Evolutionary conservation across 208 protist species (phyloP).

Genomic region (Trypanosoma caninum): DNA sequence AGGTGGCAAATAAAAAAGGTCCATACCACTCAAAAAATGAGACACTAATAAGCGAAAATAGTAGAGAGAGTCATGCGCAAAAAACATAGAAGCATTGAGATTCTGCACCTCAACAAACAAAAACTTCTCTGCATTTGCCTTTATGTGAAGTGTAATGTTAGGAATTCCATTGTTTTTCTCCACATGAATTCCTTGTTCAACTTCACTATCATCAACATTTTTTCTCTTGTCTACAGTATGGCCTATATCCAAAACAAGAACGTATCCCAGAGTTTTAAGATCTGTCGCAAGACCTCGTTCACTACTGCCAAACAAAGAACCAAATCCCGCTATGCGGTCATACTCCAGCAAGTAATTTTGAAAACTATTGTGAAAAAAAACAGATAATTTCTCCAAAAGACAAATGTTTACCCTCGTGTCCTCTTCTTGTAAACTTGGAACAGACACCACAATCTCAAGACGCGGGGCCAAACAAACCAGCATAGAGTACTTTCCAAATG

Average conservation of each 20-base stretch:
- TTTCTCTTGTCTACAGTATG: background rate
- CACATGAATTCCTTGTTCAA: background rate
- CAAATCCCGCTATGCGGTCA: slow-evolving; percentile 10
- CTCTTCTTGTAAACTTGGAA: slow-evolving; percentile 21
- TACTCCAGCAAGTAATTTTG: slow-evolving; percentile 17
- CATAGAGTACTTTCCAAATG: slow-evolving; percentile 20
- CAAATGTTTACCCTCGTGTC: slow-evolving; percentile 11
- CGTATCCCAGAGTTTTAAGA: slow-evolving; percentile 20
- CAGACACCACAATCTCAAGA: slow-evolving; percentile 2
- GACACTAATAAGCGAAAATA: slow-evolving; percentile 31
- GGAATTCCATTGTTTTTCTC: background rate
- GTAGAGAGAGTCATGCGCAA: slow-evolving; percentile 51
- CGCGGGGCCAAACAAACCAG: slow-evolving; percentile 12
- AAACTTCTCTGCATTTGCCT: slow-evolving; percentile 20
- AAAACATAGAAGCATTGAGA: slow-evolving; percentile 41
- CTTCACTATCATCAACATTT: background rate
- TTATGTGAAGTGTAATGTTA: slow-evolving; percentile 15
- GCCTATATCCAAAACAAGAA: slow-evolving; percentile 16
- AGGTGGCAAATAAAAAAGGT: slow-evolving; percentile 34
- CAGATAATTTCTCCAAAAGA: slow-evolving; percentile 7
- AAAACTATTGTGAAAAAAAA: slow-evolving; percentile 27
- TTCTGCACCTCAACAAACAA: slow-evolving; percentile 40
- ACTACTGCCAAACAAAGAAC: slow-evolving; percentile 23
- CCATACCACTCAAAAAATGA: slow-evolving; percentile 25
- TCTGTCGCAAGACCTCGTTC: slow-evolving; percentile 10